Conservation (phyloP, 192 early-diverging fungal genomes). For the Umbelopsis ramanniana region DNA sequence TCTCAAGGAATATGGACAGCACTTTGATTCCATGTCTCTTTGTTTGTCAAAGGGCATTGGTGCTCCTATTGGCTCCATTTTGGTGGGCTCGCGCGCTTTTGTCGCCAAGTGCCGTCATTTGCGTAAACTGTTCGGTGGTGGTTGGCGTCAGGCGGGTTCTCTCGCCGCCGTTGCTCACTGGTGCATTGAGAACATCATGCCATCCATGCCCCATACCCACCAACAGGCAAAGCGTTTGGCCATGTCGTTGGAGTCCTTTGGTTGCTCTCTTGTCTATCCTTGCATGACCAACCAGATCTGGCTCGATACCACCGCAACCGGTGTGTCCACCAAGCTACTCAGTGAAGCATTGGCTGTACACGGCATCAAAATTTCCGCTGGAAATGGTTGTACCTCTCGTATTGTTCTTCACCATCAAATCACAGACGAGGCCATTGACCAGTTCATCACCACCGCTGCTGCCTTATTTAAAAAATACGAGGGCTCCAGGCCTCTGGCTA, state of each 20-base stretch:
- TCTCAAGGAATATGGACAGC: conserved; percentile 68
- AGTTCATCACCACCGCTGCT: conserved; percentile 43
- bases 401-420: conserved; percentile 80
- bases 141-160: conserved; percentile 89
- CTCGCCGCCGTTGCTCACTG: conserved; percentile 80
- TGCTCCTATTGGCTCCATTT: conserved; percentile 85
- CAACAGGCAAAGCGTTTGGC: conserved; percentile 63
- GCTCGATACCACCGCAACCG: conserved; percentile 55
- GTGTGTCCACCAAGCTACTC: conserved; percentile 42
- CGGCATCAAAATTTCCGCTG: conserved; percentile 64
- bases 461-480: neutral
- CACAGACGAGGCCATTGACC: conserved; percentile 53
- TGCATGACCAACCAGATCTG: conserved; percentile 92
- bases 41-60: conserved; percentile 94
- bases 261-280: conserved; percentile 67
- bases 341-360: conserved; percentile 46
- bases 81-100: conserved; percentile 71
- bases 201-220: conserved; percentile 73
- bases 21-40: conserved; percentile 84
- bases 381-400: conserved; percentile 45
- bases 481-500: conserved; percentile 14
- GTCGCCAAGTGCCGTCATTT: conserved; percentile 83
- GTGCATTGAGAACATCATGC: conserved; percentile 75
- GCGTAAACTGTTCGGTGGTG: conserved; percentile 91
- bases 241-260: conserved; percentile 56